Percentiles rank a stretch among this genome's conserved stretches.
These are phyloP conservation scores for Paecilomyces sp. DNA, from an alignment of 2,329 filamentous ascomycete species.

Conservation along the genomic window DNA sequence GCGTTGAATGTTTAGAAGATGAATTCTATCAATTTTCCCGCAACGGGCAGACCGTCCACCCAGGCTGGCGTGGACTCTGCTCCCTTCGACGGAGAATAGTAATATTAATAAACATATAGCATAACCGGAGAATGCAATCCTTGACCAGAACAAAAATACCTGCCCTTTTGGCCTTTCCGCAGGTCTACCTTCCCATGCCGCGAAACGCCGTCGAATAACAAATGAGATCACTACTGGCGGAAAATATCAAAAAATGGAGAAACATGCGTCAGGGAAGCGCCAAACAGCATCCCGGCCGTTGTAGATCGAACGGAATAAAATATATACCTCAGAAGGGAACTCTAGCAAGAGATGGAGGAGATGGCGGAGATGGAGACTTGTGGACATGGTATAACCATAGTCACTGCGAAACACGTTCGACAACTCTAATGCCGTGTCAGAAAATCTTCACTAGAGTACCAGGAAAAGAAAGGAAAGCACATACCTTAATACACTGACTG, in stretches of 20 bases:
- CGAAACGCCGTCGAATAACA: not conserved
- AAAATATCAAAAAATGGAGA: not conserved
- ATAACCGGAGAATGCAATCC: not conserved
- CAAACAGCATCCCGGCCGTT: not conserved
- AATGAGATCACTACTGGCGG: not conserved
- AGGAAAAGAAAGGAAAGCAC: constrained; percentile 2
- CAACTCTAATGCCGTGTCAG: constrained; percentile 28
- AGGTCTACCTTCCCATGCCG: not conserved
- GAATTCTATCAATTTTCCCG: not conserved
- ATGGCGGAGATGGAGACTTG: not conserved
- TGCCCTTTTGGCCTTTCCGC: not conserved
- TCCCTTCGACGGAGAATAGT: not conserved
- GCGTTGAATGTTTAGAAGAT: constrained; percentile 30
- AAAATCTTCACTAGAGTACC: not conserved
- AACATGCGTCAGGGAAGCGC: not conserved
- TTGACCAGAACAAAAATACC: not conserved
- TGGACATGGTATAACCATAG: not conserved
- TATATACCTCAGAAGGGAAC: not conserved
- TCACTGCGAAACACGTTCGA: constrained; percentile 22
- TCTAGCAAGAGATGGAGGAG: not conserved
- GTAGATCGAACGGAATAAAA: not conserved
- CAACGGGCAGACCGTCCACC: not conserved
- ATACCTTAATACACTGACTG: constrained; percentile 71
- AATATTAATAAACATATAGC: not conserved
- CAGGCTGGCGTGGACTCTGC: not conserved